A percentile compares a stretch with the other conserved stretches of the same genome.
These are phyloP conservation scores for Talaromyces sp. DNA, from an alignment of 2,329 filamentous ascomycete genomes.

Conservation along the genomic window DNA sequence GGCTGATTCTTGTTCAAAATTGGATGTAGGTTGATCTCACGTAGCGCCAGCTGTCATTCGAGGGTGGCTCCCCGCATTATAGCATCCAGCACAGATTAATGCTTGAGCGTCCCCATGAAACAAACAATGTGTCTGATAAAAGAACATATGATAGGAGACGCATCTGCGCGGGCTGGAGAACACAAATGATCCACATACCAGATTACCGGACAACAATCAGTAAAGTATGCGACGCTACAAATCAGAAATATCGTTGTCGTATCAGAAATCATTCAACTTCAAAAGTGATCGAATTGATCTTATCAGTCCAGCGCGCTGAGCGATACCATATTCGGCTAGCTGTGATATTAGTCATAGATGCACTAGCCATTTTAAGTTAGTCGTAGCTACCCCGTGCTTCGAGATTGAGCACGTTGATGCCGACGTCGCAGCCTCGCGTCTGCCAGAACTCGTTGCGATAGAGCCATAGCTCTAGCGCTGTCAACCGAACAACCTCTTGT, in stretches of 20 bases:
- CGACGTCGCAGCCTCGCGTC: conserved; percentile 17
- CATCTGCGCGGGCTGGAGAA: background rate
- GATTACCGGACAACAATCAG: too few species aligned
- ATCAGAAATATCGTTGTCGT: background rate
- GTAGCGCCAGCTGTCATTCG: background rate
- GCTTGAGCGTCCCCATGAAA: background rate
- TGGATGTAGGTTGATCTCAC: background rate
- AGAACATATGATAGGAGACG: background rate
- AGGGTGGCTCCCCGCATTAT: background rate
- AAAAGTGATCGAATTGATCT: background rate
- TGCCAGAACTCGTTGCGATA: conserved; percentile 12
- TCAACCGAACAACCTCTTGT: background rate
- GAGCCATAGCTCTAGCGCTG: conserved; percentile 12
- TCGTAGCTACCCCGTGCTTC: conserved; percentile 15
- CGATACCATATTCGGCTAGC: conserved; percentile 1
- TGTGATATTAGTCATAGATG: background rate
- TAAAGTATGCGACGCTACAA: background rate
- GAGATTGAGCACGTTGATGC: conserved; percentile 16
- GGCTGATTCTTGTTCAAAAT: background rate
- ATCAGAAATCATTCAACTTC: background rate
- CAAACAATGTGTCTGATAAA: background rate
- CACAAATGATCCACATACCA: background rate
- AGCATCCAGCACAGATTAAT: background rate
- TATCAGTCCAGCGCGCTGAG: background rate
- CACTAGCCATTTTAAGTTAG: conserved; percentile 2